Evolutionary conservation across 306 rosid species (phyloP).

Genomic region (barrel medic (Medicago truncatula)): MtrunA17r5.0-ANR NC_053044.1:37128501-37129000

Average conservation of each 20-base stretch:
- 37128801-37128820: constrained; percentile 57
- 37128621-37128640: constrained; percentile 44
- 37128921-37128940: constrained; percentile 71
- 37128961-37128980: constrained; percentile 61
- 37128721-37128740: neutral
- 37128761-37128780: constrained; percentile 59
- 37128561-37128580: constrained; percentile 64
- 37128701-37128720: constrained; percentile 19
- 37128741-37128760: constrained; percentile 59
- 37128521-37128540: constrained; percentile 11
- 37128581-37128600: constrained; percentile 44
- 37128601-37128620: constrained; percentile 44
- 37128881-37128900: constrained; percentile 46
- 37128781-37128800: constrained; percentile 50
- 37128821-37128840: constrained; percentile 75
- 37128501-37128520: neutral
- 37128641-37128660: constrained; percentile 9
- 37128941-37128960: constrained; percentile 77
- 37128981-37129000: neutral
- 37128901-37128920: constrained; percentile 60
- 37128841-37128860: constrained; percentile 40
- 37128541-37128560: constrained; percentile 46
- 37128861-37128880: constrained; percentile 52
- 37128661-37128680: constrained; percentile 64
- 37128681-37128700: constrained; percentile 42